Evolutionary conservation across 306 rosid genomes (phyloP), one percentile per base, ranked within the genome.

Genomic region (Sphenostylis stenocarpa): DNA sequence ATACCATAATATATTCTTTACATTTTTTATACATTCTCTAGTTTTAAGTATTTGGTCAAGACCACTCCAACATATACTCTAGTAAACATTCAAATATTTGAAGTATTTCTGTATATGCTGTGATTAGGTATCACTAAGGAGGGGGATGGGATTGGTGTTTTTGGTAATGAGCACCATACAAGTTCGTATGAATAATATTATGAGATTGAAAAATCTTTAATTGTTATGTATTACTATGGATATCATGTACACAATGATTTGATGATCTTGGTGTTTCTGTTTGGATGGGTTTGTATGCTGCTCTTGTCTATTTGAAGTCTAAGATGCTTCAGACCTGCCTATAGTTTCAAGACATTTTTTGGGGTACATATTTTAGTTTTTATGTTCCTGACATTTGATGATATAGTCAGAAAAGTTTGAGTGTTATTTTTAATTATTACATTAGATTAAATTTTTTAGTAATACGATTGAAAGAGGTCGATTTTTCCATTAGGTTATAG

Each of bases 21-120:
- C n/a, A n/a, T n/a, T n/a, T n/a, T n/a, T n/a, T n/a, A n/a, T n/a
- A n/a, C n/a, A n/a, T n/a, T 12, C 47, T 21, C 58, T 68, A 20
- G 77, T 15, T 77, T 75, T 60, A 26, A 67, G 9, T 60, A 73
- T 76, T 71, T 73, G 78, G 49, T 73, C 10, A 16, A 53, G 72
- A 70, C 31, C 24, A 41, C 44, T 67, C 53, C 63, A 58, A 21
- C 28, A 82, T 63, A 41, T 3, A 41, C 47, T 38, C 43, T 38
- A 10, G 9, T 9, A 38, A 38, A 3, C 43, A 38, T 38, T 70
- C 15, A 34, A 31, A 21, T 24, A 34, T 55, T 64, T 69, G 64
- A 74, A 49, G 71, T 55, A 53, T 41, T 53, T 63, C 65, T 56
- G 49, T 70, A 57, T 65, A 31, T 69, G 77, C 79, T 63, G 31